Evolutionary conservation across 2,329 filamentous ascomycete species (phyloP), one percentile per base, ranked within the genome.

Genomic region (Phialophora tarda): DNA sequence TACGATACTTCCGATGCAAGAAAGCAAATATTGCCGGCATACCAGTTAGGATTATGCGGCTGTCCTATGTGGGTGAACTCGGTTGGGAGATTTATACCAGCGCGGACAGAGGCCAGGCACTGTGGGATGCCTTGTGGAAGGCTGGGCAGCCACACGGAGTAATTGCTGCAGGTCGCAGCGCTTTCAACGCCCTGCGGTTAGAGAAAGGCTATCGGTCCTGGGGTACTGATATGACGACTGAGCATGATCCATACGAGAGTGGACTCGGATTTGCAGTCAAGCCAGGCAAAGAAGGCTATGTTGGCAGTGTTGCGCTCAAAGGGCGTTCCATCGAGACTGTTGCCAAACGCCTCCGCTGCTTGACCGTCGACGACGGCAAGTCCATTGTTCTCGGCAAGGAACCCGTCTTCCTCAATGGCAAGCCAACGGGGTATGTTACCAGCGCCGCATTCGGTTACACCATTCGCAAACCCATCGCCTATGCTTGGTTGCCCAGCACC

Each of bases 1-100:
- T 88, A 0, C 81, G 82, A 0, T 84, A 85, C 62, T 82, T 85
- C 67, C 77, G 78, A 0, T 79, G 82, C 54, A 86, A 84, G 76
- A 77, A 76, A 21, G 79, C 80, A 0, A 79, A 74, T 63, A 80
- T 89, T 57, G 79, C 78, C 7, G 84, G 86, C 0, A 81, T 89
- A 14, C 86, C 87, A 0, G 85, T 87, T 2, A 83, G 79, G 0
- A 81, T 80, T 0, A 81, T 87, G 71, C 80, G 85, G 2, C 79
- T 87, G 44, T 89, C 86, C 0, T 86, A 85, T 59, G 84, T 89
- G 3, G 87, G 87, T 5, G 87, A 89, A 70, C 76, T 80, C 0
- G 87, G 87, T 1, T 89, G 86, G 85, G 87, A 89, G 72, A 81
- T 89, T 23, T 85, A 87, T 66, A 81, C 86, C 0, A 86, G 80